Evolutionary conservation across 208 protist genomes (phyloP).

Genomic region (Leishmania braziliensis): DNA sequence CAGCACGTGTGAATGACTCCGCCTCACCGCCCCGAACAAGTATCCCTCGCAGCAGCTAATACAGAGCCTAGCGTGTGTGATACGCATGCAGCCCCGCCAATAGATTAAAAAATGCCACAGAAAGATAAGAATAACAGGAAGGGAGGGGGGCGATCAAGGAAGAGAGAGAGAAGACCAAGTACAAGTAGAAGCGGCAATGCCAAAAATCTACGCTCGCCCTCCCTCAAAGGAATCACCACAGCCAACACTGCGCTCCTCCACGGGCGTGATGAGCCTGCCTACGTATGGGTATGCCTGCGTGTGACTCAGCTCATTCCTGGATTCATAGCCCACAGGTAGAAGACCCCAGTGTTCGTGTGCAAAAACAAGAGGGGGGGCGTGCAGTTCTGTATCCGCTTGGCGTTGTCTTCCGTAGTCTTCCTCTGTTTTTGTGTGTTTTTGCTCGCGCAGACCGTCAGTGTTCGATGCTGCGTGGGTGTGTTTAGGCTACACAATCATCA

Average conservation of each 20-base stretch:
- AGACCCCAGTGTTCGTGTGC: not conserved
- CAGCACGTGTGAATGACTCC: not conserved
- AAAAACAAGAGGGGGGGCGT: not conserved
- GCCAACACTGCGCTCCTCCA: not conserved
- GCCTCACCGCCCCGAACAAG: not conserved
- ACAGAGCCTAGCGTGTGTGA: not conserved
- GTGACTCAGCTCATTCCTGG: not conserved
- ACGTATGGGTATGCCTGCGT: not conserved
- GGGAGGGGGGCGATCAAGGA: not conserved
- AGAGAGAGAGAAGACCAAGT: not conserved
- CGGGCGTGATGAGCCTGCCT: not conserved
- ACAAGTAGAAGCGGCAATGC: not conserved
- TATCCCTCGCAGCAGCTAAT: not conserved
- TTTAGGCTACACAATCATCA: not conserved
- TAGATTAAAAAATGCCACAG: not conserved
- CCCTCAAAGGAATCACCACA: too few species aligned
- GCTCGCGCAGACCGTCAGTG: not conserved
- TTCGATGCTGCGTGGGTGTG: not conserved
- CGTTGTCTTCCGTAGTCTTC: not conserved
- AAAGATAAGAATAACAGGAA: not conserved
- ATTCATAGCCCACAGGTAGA: not conserved
- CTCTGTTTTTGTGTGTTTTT: not conserved
- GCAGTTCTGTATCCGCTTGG: not conserved
- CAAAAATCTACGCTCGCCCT: too few species aligned
- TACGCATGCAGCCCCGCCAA: not conserved